Evolutionary conservation across 164 flowering plant genomes (phyloP).

Genomic region (Cinnamomum micranthum): DNA sequence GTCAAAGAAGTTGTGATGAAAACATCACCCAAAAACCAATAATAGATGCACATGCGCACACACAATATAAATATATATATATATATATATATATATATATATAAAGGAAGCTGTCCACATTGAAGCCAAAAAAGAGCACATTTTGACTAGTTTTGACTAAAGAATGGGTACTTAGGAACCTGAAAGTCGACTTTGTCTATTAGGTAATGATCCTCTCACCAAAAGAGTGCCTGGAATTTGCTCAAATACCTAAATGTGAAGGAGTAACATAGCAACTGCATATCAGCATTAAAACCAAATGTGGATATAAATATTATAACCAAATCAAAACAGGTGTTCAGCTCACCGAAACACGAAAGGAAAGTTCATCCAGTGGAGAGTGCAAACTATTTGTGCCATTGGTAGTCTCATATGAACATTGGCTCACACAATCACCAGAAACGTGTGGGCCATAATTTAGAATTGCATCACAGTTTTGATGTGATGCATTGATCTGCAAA

Average conservation of each 20-base stretch:
- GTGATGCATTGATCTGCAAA: constrained; percentile 51
- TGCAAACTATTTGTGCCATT: constrained; percentile 21
- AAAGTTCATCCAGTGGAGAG: constrained; percentile 22
- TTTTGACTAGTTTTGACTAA: too few species aligned
- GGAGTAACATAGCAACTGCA: background rate
- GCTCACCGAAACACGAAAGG: constrained; percentile 56
- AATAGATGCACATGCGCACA: too few species aligned
- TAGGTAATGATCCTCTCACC: constrained; percentile 64
- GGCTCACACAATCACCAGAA: constrained; percentile 13
- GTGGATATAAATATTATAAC: background rate
- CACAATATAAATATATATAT: too few species aligned
- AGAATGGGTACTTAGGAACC: constrained; percentile 33
- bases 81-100: too few species aligned
- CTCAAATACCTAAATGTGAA: constrained; percentile 73
- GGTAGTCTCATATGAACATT: constrained; percentile 16
- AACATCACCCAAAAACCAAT: too few species aligned
- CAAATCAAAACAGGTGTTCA: background rate
- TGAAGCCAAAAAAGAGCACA: background rate
- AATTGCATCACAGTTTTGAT: constrained; percentile 44
- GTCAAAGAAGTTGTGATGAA: too few species aligned
- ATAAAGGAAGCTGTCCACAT: too few species aligned
- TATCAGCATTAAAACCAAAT: background rate
- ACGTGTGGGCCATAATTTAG: constrained; percentile 22
- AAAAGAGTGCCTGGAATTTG: constrained; percentile 87
- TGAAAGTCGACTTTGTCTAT: constrained; percentile 36